Conservation (phyloP, 345 rosid species). For the Combretum micranthum region DNA sequence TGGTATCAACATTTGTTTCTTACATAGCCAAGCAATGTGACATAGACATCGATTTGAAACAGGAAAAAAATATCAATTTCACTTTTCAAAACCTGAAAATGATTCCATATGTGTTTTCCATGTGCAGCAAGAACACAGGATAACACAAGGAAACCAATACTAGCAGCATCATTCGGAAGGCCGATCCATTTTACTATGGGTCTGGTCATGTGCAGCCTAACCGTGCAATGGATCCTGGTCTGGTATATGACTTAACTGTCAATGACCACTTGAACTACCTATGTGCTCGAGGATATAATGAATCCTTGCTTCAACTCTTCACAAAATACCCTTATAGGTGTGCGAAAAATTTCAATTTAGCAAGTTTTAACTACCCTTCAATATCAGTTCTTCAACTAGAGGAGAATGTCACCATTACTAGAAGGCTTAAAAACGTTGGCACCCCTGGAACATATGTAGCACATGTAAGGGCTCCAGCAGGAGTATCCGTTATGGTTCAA, state of each 20-base stretch:
- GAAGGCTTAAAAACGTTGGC: constrained; percentile 45
- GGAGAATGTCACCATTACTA: constrained; percentile 3
- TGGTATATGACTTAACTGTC: constrained; percentile 29
- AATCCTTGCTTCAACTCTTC: constrained; percentile 9
- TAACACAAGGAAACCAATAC: constrained; percentile 14
- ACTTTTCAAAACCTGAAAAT: too few relatives aligned
- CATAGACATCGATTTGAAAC: too few relatives aligned
- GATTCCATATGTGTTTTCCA: background rate
- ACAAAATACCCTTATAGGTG: constrained; percentile 18
- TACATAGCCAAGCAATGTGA: too few relatives aligned
- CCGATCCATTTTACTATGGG: constrained; percentile 45
- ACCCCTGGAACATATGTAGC: constrained; percentile 25
- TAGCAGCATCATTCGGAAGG: constrained; percentile 14
- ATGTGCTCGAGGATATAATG: constrained; percentile 31
- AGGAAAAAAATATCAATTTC: background rate
- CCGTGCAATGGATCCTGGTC: constrained; percentile 45
- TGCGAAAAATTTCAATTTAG: constrained; percentile 13
- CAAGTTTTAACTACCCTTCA: constrained; percentile 51
- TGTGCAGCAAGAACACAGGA: constrained; percentile 26
- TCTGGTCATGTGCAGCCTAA: constrained; percentile 44
- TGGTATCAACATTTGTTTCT: constrained; percentile 14
- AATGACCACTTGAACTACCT: constrained; percentile 37
- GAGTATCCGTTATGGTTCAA: constrained; percentile 22
- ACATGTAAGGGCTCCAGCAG: constrained; percentile 18
- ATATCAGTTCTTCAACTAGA: constrained; percentile 28